A percentile compares a stretch with the other conserved stretches of the same genome.
Conservation (phyloP, 352 stramenopile genomes). For the Globisporangium emineosum region DNA sequence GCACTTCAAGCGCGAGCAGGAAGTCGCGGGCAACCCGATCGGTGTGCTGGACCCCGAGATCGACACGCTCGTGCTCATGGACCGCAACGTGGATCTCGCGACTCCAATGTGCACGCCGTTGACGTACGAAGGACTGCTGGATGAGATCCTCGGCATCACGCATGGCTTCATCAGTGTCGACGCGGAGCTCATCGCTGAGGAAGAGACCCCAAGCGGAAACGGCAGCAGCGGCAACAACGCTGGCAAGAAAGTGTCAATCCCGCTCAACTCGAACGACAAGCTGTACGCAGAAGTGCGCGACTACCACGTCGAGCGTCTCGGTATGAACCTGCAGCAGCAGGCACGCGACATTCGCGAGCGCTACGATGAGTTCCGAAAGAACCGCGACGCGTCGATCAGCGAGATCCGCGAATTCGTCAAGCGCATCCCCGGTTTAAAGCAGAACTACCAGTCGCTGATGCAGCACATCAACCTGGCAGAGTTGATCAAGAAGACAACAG, state of each 20-base stretch:
- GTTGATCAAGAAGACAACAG: constrained; percentile 93
- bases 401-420: constrained; percentile 99
- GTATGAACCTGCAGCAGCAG: constrained; percentile 95
- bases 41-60: constrained; percentile 85
- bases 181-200: constrained; percentile 71
- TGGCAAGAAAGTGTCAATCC: constrained; percentile 85
- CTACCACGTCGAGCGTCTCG: constrained; percentile 96
- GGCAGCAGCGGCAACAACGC: constrained; percentile 29
- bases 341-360: constrained; percentile 93
- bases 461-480: constrained; percentile 98
- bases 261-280: constrained; percentile 95
- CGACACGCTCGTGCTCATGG: constrained; percentile 93
- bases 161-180: constrained; percentile 86
- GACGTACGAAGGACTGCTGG: constrained; percentile 96
- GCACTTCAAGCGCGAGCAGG: constrained; percentile 90
- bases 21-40: constrained; percentile 76
- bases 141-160: constrained; percentile 95
- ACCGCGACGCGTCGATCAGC: constrained; percentile 94
- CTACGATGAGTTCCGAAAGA: constrained; percentile 94
- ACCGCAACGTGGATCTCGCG: constrained; percentile 94
- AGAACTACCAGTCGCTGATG: constrained; percentile 94
- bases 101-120: constrained; percentile 95
- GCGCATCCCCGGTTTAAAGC: constrained; percentile 92
- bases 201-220: constrained; percentile 30
- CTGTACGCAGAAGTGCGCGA: constrained; percentile 95